Base-by-base conservation (phyloP, 1,284 basidiomycete genomes). In the Pisolithus thermaeus region DNA sequence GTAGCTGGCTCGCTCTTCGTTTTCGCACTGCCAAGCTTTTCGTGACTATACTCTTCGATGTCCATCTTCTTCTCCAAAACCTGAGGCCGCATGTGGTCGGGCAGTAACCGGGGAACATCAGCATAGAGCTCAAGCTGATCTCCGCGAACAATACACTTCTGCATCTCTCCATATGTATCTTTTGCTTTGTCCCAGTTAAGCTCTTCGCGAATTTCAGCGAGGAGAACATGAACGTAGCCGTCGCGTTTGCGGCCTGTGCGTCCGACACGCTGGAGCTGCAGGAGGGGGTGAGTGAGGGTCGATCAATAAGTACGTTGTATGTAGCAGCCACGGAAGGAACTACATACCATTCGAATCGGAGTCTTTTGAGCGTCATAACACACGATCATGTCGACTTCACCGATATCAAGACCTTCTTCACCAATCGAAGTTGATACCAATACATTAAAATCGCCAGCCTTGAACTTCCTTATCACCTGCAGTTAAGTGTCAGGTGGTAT, bases 351-450 rank as follows among this genome's bases (percentile, higher is more conserved):
- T 53, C 96, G 91, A 58, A 98, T 94, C 1, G 95, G 90, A 12
- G 92, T 92, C 71, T 96, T 97, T 61, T 95, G 92, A 37, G 95
- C 87, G 61, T 99, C 97, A 68, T 99, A 99, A 63, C 95, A 97
- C 40, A 97, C 77, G 50, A 97, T 97, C 64, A 96, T 77, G 66
- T 99, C 97, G n/a, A 99, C 88, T 63, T 97, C 95, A 44, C 97
- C 97, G 52, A 99, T 99, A 67, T 99, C 97, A n/a, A 99, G 76
- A 55, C 97, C 97, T 69, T 99, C 97, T 71, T 99, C 97, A 28
- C 97, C 97, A 53, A 99, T 94, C 3, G 90, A 97, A 0, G 97
- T 99, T 1, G 96, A 90, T 2, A 99, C 96, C 4, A 99, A 75
- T 30, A 98, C 86, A 60, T 99, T 98, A 69, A 82, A 92, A 52